Evolutionary conservation across 2,329 filamentous ascomycete species (phyloP).

Genomic region (Byssothecium circinans): DNA sequence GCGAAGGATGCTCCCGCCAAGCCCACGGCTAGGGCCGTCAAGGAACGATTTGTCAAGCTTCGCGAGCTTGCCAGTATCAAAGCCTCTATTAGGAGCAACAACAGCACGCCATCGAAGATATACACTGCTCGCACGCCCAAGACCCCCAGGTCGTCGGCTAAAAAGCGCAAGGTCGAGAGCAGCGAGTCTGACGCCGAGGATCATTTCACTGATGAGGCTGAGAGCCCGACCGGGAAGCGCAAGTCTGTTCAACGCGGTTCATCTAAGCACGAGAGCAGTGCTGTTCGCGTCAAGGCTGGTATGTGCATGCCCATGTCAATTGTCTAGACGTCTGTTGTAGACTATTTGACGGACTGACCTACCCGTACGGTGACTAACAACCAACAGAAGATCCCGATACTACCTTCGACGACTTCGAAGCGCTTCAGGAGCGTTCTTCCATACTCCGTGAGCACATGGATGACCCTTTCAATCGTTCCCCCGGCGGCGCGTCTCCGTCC

Average conservation of each 20-base stretch:
- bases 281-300: constrained; percentile 6
- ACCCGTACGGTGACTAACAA: too few relatives aligned
- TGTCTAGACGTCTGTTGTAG: neutral
- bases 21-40: constrained; percentile 18
- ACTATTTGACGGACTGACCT: neutral
- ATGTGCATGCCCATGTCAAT: too few relatives aligned
- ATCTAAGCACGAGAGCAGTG: neutral
- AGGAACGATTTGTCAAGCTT: constrained; percentile 20
- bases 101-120: neutral
- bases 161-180: constrained; percentile 17
- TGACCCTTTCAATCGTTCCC: neutral
- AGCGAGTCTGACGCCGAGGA: constrained; percentile 19
- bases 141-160: constrained; percentile 11
- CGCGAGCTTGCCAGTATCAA: constrained; percentile 8
- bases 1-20: constrained; percentile 8
- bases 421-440: neutral
- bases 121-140: neutral
- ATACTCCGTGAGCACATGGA: neutral
- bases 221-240: neutral
- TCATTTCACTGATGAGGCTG: constrained; percentile 7
- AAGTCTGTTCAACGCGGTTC: neutral
- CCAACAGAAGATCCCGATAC: neutral
- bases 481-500: too few relatives aligned
- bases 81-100: neutral
- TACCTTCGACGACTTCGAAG: neutral